Evolutionary conservation across 371 early-diverging fungal species (phyloP), one percentile per base, ranked within the genome.

Genomic region (Mortierella sp.): DNA sequence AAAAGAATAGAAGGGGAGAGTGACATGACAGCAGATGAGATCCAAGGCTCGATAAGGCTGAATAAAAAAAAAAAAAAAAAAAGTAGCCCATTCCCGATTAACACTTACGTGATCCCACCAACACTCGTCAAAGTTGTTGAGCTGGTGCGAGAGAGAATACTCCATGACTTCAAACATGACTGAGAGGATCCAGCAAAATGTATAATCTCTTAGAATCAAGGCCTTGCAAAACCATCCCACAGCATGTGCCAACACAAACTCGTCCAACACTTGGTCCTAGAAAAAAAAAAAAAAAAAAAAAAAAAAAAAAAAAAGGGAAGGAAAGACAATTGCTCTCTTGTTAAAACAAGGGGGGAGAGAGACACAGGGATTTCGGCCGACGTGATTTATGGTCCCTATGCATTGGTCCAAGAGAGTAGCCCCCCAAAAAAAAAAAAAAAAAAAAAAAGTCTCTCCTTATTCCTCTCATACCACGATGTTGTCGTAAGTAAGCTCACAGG

Each of bases 61-160:
- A 16, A 5, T 14, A 21, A 14, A 6, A 50, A 50, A 4, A 3
- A 21, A 50, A 50, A 16, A 14, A 50, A 50, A 50, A 16, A 50
- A 50, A 50, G 2, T n/a, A 5, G 50, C 14, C 14, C 16, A 21
- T 50, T 55, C 23, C 25, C 16, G n/a, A 56, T 7, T 30, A 55
- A 4, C 19, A 70, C 90, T 77, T 87, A 92, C 94, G 83, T 97
- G 97, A 87, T 97, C 97, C 97, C 97, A 97, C 97, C 97, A 97
- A 81, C 98, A 97, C 84, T 97, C 98, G 28, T 94, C 94, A 84
- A 97, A 97, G 79, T 97, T 97, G 53, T 95, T 92, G 70, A 97
- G 85, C 77, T 97, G 97, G 83, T 97, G 96, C 79, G 92, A 86
- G 48, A 97, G 82, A 60, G 96, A 91, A 82, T 97, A 97, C 81